Base-by-base conservation (phyloP, 2,329 filamentous ascomycete species). In the Clarireedia homoeocarpa region DNA sequence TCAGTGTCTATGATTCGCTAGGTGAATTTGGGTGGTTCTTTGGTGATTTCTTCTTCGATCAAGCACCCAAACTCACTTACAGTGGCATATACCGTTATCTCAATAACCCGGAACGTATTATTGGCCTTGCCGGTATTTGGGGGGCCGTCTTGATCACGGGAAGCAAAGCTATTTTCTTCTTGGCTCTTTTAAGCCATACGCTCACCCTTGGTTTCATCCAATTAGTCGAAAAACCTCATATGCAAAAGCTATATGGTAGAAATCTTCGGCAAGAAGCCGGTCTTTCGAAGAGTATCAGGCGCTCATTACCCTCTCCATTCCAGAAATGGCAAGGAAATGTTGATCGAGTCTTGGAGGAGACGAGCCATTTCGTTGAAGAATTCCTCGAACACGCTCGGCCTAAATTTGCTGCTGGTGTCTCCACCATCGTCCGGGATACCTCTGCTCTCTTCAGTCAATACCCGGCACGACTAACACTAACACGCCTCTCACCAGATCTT, bases 21-120 rank as follows among this genome's bases (percentile, higher is more conserved):
- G 94, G 94, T 56, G 94, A 99, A 68, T 99, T 97, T 67, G 94
- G 94, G 65, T 99, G 92, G 92, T 97, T 97, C 77, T 97, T 91
- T 68, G 94, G 94, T 17, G 94, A 99, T 70, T 99, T 97, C 76
- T 97, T 99, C 78, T 96, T 94, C 69, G 90, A 96, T 59, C 86
- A 89, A 47, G 83, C 85, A 10, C 86, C 86, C 12, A 95, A 94
- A 72, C 78, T 97, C 59, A 97, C 89, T 0, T 99, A 99, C 73
- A 91, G 88, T 63, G 95, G 92, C 60, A 99, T 99, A 66, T 99
- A 99, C 71, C 90, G 94, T 48, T 99, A 95, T 73, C 77, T 99
- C 63, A 99, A 99, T 75, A 99, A 97, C 67, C 94, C 94, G 0
- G 94, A 99, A 71, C 86, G 92, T 56, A 85, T 97, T 40, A 86